A percentile compares a stretch with the other conserved stretches of the same genome.
Conservation (phyloP, 805 yeast species). For the Zygosaccharomyces bisporus region DNA sequence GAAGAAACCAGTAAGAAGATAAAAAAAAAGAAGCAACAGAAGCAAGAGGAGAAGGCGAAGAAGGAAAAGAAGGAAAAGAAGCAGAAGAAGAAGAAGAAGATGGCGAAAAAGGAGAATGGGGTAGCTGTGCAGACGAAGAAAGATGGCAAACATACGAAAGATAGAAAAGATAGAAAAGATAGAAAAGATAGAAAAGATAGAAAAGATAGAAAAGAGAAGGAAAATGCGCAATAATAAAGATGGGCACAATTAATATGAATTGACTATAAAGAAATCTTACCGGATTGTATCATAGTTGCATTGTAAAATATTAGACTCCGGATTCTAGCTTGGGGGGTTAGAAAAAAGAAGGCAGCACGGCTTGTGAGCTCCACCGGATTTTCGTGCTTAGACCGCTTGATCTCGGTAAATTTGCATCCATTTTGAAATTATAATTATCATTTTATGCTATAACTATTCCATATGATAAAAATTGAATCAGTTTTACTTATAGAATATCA, state of each 20-base stretch:
- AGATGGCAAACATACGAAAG: conserved; percentile 25
- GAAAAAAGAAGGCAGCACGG: too few relatives aligned
- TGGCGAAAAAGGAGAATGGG: conserved; percentile 24
- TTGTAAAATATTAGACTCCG: not conserved
- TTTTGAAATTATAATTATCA: too few relatives aligned
- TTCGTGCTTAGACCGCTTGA: too few relatives aligned
- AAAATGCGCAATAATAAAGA: conserved; percentile 10
- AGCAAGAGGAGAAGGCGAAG: conserved; percentile 10
- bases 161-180: conserved; percentile 27
- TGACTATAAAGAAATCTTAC: too few relatives aligned
- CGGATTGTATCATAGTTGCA: too few relatives aligned
- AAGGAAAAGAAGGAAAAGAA: conserved; percentile 12
- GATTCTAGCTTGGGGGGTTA: too few relatives aligned
- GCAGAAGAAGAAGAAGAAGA: conserved; percentile 19
- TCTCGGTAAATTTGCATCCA: too few relatives aligned
- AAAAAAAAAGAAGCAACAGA: conserved; percentile 13
- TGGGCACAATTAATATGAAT: not conserved
- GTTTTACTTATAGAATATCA: too few relatives aligned
- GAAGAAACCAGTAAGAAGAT: conserved; percentile 17
- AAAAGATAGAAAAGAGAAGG: conserved; percentile 26
- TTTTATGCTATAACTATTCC: too few relatives aligned
- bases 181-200: conserved; percentile 21
- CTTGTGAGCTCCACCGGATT: too few relatives aligned
- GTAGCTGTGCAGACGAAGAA: conserved; percentile 24
- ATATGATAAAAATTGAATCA: too few relatives aligned